These are phyloP conservation scores for Solanum etuberosum DNA, from an alignment of 257 asterid genomes.

Conservation along the genomic window DNA sequence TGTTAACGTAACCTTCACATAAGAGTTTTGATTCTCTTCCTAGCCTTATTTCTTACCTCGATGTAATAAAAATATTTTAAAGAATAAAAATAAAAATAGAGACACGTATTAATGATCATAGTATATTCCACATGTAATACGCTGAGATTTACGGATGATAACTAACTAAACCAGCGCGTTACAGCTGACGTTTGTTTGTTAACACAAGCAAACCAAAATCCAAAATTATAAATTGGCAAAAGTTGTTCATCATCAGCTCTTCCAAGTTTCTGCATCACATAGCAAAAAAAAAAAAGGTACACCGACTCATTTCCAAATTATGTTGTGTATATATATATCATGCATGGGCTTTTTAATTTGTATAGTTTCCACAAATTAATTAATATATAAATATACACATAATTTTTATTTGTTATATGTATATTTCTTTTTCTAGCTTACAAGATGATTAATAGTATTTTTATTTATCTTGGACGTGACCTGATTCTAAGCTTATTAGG, in stretches of 20 bases:
- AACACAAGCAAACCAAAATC: background rate
- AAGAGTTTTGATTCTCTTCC: background rate
- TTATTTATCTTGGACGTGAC: background rate
- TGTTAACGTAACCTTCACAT: background rate
- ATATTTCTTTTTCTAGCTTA: background rate
- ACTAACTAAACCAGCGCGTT: background rate
- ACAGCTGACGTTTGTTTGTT: background rate
- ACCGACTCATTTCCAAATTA: background rate
- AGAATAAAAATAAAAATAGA: too few species aligned
- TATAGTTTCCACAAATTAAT: background rate
- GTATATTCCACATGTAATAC: background rate
- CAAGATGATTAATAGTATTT: background rate
- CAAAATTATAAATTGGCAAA: background rate
- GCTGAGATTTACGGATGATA: background rate
- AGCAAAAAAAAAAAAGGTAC: background rate
- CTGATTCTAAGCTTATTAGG: background rate
- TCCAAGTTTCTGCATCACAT: background rate
- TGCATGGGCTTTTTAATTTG: background rate
- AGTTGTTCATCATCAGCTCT: background rate
- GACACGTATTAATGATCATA: too few species aligned
- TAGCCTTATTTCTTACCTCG: background rate
- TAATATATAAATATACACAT: background rate
- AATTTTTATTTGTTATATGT: background rate
- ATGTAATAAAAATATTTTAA: too few species aligned
- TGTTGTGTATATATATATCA: background rate